Conservation (phyloP, 2,329 filamentous ascomycete genomes). For the Alternaria solani region DNA sequence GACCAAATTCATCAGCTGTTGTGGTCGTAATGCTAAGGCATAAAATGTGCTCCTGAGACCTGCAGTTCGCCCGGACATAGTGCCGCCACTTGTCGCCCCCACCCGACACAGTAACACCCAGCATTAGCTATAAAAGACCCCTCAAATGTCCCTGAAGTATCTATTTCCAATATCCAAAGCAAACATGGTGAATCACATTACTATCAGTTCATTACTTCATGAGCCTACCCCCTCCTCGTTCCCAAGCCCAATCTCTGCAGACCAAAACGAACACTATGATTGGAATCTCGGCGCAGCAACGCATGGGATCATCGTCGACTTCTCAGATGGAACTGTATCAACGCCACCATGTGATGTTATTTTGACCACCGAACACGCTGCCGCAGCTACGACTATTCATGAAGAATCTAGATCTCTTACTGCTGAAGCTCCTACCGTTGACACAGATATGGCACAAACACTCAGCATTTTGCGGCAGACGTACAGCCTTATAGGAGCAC, state of each 20-base stretch:
- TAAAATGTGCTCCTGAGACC: background rate
- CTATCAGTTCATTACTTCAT: background rate
- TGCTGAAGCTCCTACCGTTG: background rate
- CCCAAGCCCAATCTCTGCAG: no score
- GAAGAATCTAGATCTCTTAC: background rate
- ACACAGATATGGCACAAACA: background rate
- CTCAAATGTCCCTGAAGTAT: background rate
- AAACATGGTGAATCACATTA: background rate
- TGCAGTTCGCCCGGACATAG: background rate
- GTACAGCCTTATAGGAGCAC: background rate
- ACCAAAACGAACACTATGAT: background rate
- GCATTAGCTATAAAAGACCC: background rate
- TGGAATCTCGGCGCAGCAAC: background rate
- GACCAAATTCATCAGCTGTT: background rate
- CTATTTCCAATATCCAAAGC: background rate
- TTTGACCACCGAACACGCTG: background rate
- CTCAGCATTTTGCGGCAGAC: background rate
- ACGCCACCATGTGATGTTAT: background rate
- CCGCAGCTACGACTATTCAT: background rate
- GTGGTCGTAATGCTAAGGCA: background rate
- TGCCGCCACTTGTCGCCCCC: background rate
- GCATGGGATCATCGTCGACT: background rate
- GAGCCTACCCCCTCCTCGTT: no score
- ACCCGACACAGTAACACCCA: background rate
- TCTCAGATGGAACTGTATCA: background rate